Conservation (phyloP, 345 rosid species). For the Ricinus communis region DNA sequence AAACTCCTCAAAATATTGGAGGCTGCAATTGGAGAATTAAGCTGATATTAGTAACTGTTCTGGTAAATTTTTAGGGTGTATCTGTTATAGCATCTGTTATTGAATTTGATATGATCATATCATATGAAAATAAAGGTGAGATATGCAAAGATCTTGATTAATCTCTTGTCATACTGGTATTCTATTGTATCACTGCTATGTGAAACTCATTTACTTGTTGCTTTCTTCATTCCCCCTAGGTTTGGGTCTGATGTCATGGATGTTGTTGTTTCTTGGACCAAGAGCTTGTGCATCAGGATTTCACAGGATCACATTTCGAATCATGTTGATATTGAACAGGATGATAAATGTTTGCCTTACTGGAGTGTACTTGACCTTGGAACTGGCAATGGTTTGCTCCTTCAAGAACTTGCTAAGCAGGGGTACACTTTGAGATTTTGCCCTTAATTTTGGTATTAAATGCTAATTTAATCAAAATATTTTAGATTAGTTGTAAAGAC, state of each 20-base stretch:
- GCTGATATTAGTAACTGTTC: too few relatives aligned
- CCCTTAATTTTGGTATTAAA: conserved; percentile 35
- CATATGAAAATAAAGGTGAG: not conserved
- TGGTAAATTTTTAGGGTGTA: not conserved
- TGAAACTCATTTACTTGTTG: not conserved
- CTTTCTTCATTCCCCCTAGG: conserved; percentile 41
- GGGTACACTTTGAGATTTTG: conserved; percentile 62
- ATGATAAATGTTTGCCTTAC: conserved; percentile 54
- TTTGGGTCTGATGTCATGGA: conserved; percentile 98
- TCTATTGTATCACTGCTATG: not conserved
- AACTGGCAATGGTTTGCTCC: conserved; percentile 95
- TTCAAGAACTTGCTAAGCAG: conserved; percentile 89
- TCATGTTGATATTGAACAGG: conserved; percentile 49
- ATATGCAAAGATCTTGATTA: not conserved
- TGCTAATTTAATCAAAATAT: conserved; percentile 9
- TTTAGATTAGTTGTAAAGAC: conserved; percentile 1
- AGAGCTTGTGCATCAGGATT: conserved; percentile 63
- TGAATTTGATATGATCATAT: not conserved
- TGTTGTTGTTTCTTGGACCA: conserved; percentile 83
- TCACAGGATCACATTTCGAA: conserved; percentile 49
- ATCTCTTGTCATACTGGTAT: not conserved
- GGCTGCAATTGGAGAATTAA: too few relatives aligned
- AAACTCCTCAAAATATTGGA: not conserved
- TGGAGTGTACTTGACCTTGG: conserved; percentile 98
- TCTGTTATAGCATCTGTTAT: not conserved